Evolutionary conservation across 768 basidiomycete species (phyloP).

Genomic region (Tulasnella sp.): DNA sequence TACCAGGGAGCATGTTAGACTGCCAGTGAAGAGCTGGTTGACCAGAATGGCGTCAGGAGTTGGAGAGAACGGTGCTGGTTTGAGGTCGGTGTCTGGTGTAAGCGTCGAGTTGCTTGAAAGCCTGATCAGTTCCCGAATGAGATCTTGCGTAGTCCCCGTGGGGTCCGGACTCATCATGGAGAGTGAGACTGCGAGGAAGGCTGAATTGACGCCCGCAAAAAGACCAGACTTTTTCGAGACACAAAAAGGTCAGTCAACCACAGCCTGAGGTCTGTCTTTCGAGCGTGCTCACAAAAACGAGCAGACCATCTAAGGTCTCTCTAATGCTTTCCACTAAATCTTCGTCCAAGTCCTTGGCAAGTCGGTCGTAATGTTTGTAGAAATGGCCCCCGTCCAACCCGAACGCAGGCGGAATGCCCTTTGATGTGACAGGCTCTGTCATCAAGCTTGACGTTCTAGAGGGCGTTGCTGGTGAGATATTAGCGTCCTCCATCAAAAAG

Average conservation of each 20-base stretch:
- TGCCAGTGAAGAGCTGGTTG: slow-evolving; percentile 18
- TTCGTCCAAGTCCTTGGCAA: not conserved
- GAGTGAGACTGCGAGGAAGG: not conserved
- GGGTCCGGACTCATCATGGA: not conserved
- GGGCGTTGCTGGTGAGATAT: not conserved
- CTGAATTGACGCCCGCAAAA: slow-evolving; percentile 5
- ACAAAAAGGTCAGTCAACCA: not conserved
- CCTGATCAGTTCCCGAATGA: not conserved
- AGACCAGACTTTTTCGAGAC: not conserved
- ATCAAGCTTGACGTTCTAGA: not conserved
- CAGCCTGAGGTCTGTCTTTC: not conserved
- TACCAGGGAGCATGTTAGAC: not conserved
- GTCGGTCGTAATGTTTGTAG: not conserved
- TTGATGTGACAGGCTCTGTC: not conserved
- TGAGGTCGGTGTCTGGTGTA: not conserved
- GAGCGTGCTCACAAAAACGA: not conserved
- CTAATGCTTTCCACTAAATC: not conserved
- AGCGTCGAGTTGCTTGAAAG: not conserved
- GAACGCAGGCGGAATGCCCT: not conserved
- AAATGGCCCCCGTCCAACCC: not conserved
- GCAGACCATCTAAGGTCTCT: not conserved
- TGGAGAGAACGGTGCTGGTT: slow-evolving; percentile 11
- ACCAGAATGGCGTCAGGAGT: not conserved
- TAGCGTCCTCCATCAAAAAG: not conserved
- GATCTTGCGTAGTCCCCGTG: not conserved